Base-by-base conservation (phyloP, 306 rosid genomes). In the Dalbergia cultrata region DNA sequence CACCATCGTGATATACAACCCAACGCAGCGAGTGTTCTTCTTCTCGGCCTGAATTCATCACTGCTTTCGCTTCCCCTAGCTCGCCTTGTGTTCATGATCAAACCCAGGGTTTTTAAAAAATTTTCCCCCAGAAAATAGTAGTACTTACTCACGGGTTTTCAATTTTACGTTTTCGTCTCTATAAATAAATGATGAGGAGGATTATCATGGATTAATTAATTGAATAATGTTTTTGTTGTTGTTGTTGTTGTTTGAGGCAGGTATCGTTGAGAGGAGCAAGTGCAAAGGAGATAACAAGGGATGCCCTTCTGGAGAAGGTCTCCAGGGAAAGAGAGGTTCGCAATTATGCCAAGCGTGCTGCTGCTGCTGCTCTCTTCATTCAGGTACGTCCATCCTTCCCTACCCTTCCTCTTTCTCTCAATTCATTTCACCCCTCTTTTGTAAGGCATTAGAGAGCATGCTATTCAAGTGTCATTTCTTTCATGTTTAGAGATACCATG, bases 231-330 rank as follows among this genome's bases (percentile, higher is more conserved):
- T 63, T 56, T 80, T 67, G 37, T 58, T 80, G 75, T 61, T 80
- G 47, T 43, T 43, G 47, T 0, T 43, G 11, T 37, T 37, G 7
- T 37, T 37, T 5, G 41, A 5, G 6, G 11, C 84, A 95, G 99
- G 96, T 93, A 18, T 95, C 98, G 26, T 60, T 95, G 87, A 87
- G 99, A 84, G 99, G 99, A 76, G 88, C 97, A 56, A 95, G 99
- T 87, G 92, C 89, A 33, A 95, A 95, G 87, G 99, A 95, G 89
- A 95, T 95, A 75, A 89, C 99, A 53, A 86, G 99, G 76, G 99
- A 91, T 67, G 98, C 89, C 12, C 94, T 95, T 80, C 96, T 93
- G 35, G 91, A 91, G 86, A 90, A 91, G 88, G 94, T 95, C 50
- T 82, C 93, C 13, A 92, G 82, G 67, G 97, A 95, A 86, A 86